phyloP scores from a whole-genome alignment of 306 rosid species.

The Lablab purpureus region DNA sequence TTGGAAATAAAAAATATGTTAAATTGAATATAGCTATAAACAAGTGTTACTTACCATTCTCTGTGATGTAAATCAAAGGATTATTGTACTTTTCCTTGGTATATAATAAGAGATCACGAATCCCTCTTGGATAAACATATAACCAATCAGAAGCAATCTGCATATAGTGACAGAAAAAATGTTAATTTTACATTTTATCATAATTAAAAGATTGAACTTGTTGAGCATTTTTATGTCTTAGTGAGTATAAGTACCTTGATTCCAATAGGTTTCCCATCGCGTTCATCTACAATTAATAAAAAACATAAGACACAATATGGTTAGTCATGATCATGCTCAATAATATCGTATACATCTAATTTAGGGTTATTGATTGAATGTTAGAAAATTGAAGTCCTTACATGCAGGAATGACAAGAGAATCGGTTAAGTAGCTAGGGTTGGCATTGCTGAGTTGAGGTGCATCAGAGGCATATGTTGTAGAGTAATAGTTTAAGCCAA shows the following conservation, averaged over 20 bases:
- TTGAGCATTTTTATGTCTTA: background rate
- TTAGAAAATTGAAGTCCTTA: background rate
- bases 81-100: constrained; percentile 53
- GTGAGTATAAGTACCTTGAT: constrained; percentile 16
- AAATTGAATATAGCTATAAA: too few relatives aligned
- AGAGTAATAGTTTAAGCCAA: constrained; percentile 68
- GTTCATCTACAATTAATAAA: constrained; percentile 21
- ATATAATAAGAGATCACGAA: constrained; percentile 52
- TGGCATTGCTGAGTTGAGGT: constrained; percentile 25
- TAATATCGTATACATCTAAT: background rate
- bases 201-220: background rate
- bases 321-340: background rate
- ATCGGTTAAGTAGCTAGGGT: constrained; percentile 44
- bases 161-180: background rate
- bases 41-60: constrained; percentile 53
- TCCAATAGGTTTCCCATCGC: constrained; percentile 33
- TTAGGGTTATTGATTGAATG: background rate
- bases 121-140: constrained; percentile 57
- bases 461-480: constrained; percentile 47
- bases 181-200: background rate
- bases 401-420: constrained; percentile 39
- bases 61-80: constrained; percentile 64
- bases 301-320: background rate
- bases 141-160: constrained; percentile 63
- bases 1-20: too few relatives aligned